Conservation (phyloP, 805 yeast species). For the Yarrowia sp. region DNA sequence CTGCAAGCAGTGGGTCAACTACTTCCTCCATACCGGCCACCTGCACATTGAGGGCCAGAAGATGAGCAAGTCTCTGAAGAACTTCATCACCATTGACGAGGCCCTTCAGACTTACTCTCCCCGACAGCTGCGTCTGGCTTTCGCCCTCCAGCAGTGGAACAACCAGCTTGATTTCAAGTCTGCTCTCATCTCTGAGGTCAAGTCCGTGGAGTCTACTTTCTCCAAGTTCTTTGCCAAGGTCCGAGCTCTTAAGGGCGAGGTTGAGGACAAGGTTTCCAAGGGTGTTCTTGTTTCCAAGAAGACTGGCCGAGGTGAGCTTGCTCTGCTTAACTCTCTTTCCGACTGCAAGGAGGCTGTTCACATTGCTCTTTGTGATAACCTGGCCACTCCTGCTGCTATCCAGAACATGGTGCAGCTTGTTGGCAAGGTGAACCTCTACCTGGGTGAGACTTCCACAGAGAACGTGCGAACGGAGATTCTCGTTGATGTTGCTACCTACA, state of each 20-base stretch:
- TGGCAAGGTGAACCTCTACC: constrained; percentile 67
- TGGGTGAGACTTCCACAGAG: constrained; percentile 48
- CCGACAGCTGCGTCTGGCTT: constrained; percentile 85
- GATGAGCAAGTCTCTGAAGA: constrained; percentile 93
- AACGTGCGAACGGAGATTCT: constrained; percentile 64
- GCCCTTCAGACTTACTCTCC: constrained; percentile 69
- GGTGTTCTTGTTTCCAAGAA: constrained; percentile 62
- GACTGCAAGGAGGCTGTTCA: constrained; percentile 60
- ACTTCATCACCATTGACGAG: constrained; percentile 90
- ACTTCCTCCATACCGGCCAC: constrained; percentile 95
- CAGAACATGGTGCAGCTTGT: constrained; percentile 65
- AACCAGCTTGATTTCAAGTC: constrained; percentile 89
- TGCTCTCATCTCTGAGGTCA: constrained; percentile 64
- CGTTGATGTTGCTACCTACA: constrained; percentile 59
- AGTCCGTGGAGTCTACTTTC: constrained; percentile 66
- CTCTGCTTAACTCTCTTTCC: constrained; percentile 49
- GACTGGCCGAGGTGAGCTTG: constrained; percentile 52
- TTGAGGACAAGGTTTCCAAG: constrained; percentile 47
- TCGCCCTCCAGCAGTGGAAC: constrained; percentile 91
- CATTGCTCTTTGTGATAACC: constrained; percentile 81
- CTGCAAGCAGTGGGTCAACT: constrained; percentile 92
- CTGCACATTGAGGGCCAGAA: constrained; percentile 97
- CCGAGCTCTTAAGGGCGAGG: constrained; percentile 74
- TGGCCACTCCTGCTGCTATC: constrained; percentile 73
- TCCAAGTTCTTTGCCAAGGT: constrained; percentile 82